Base-by-base conservation (phyloP, 2,329 filamentous ascomycete species). In the Aspergillus cejpii region DNA sequence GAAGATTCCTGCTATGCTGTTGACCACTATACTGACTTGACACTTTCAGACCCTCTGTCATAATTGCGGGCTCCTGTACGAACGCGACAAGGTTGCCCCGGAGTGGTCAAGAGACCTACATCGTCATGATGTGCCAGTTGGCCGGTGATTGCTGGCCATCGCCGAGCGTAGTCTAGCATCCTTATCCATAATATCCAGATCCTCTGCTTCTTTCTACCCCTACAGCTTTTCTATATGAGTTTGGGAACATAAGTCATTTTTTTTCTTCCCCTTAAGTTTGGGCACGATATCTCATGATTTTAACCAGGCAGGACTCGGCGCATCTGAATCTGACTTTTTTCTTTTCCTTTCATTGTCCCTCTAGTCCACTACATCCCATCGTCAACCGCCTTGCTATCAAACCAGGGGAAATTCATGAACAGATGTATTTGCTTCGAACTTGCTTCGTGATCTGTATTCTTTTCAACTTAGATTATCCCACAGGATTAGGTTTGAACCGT, bases 1-100 rank as follows among this genome's bases (percentile, higher is more conserved):
- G 37, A 23, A 48, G 47, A 43, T 33, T 42, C 52, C 27, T 26
- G 6, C 14, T 23, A 31, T n/a, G 36, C 14, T 27, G 37, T 17
- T 40, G 17, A 6, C 21, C 19, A 29, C n/a, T 21, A 6, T 10
- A 39, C 56, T 61, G 40, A 63, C 49, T 29, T 21, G 26, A 24
- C 17, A 37, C 42, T 31, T 54, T 40, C 54, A 90, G 86, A 85
- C 87, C 23, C 79, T 97, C 3, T 97, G 91, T 72, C 86, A 90
- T 68, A 96, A 94, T 64, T 97, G 91, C 64, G 91, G 89, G 45
- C 83, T 90, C 56, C 71, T 91, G 15, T 96, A 86, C 64, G 91
- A 96, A 68, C 83, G 88, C 43, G 87, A 94, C 66, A 84, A 87
- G 67, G 83, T 83, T 53, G 75, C 95, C 0, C 90, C 91, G 6